phyloP scores from a whole-genome alignment of 2,329 filamentous ascomycete species.

The Botrytis cinerea region DNA sequence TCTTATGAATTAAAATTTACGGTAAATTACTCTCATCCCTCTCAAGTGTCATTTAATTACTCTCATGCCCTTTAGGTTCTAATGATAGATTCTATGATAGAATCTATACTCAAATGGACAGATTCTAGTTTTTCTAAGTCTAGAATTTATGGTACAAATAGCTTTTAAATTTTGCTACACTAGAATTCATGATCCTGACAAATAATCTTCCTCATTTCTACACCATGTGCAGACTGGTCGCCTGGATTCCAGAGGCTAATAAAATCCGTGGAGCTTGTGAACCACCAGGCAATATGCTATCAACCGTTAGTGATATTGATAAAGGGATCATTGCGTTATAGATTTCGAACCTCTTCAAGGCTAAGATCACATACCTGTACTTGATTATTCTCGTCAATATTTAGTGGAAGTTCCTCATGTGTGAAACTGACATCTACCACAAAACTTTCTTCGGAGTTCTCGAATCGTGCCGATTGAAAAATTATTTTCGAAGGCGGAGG shows the following conservation, averaged over 20 bases:
- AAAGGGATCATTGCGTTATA: not conserved
- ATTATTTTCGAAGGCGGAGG: not conserved
- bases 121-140: no score
- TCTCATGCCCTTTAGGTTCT: no score
- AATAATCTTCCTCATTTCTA: not conserved
- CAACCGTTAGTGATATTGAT: not conserved
- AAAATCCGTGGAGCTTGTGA: not conserved
- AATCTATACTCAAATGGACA: no score
- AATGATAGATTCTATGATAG: no score
- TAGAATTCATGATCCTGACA: not conserved
- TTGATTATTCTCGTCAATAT: not conserved
- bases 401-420: not conserved
- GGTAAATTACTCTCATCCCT: no score
- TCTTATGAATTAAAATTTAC: not conserved
- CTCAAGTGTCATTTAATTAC: no score
- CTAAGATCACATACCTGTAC: not conserved
- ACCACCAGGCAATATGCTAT: not conserved
- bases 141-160: not conserved
- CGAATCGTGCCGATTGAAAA: not conserved
- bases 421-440: not conserved
- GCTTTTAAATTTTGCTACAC: not conserved
- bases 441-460: not conserved
- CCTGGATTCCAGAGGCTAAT: not conserved
- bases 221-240: not conserved
- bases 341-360: not conserved